These are phyloP conservation scores for Beta vulgaris DNA, from an alignment of 148 eudicot species.

Conservation along the genomic window DNA sequence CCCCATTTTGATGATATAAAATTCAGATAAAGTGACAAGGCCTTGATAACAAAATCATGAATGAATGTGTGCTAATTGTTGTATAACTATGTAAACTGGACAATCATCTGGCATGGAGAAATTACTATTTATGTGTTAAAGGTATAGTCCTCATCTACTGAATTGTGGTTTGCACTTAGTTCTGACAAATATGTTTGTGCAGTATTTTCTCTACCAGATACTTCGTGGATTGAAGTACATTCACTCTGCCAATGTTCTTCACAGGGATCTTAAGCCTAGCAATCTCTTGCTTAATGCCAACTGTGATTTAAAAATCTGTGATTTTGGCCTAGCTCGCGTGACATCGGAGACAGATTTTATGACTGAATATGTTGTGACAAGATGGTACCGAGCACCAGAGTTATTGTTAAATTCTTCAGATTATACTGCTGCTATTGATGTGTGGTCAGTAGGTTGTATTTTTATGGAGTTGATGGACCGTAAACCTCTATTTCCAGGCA, in stretches of 20 bases:
- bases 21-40: background rate
- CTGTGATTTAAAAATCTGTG: slow-evolving; percentile 95
- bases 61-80: background rate
- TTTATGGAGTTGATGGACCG: slow-evolving; percentile 98
- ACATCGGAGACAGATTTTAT: slow-evolving; percentile 90
- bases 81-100: no score
- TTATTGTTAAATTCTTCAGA: slow-evolving; percentile 88
- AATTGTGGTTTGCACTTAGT: slow-evolving; percentile 3
- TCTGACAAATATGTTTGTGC: slow-evolving; percentile 31
- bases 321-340: slow-evolving; percentile 96
- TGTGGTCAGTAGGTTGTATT: slow-evolving; percentile 97
- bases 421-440: slow-evolving; percentile 93
- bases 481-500: slow-evolving; percentile 93
- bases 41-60: background rate
- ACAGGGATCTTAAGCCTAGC: slow-evolving; percentile 97
- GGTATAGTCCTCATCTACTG: background rate
- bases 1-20: background rate
- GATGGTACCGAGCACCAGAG: slow-evolving; percentile 98
- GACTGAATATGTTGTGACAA: slow-evolving; percentile 97
- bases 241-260: slow-evolving; percentile 96
- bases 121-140: background rate
- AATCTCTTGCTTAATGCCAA: slow-evolving; percentile 92
- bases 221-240: slow-evolving; percentile 96
- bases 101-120: background rate
- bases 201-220: slow-evolving; percentile 97